Evolutionary conservation across 257 asterid genomes (phyloP), one percentile per base, ranked within the genome.

Genomic region (Capsicum pubescens): DNA sequence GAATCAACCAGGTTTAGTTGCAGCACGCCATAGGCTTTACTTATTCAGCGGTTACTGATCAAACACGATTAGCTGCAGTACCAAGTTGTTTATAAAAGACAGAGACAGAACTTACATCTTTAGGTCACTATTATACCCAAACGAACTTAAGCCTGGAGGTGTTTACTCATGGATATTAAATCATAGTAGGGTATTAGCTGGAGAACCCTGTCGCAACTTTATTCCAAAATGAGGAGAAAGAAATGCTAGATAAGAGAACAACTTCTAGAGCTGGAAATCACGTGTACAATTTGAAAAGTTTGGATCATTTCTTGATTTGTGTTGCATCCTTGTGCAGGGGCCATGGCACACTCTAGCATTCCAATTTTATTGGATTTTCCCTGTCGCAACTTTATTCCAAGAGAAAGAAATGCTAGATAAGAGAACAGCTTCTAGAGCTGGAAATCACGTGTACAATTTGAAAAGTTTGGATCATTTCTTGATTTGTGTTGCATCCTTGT

Each of bases 401-500:
- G 32, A 26, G 32, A 26, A 26, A 26, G 32, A 26, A 26, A 26
- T 26, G 32, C n/a, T 50, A 16, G 81, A 76, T 52, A 50, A 21
- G 61, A 76, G 4, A 48, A 21, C 14, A 76, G 44, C 63, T 52
- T 21, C 21, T 76, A 76, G n/a, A 76, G 46, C 48, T 76, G 61
- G 44, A 76, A 52, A 52, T 12, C 12, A 72, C 42, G 4, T 52
- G 12, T 50, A 50, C 46, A 50, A 26, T 26, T 76, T 26, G 81
- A 52, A 76, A 52, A 52, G 14, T 76, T 52, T 12, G 59, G 59
- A 66, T 36, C 9, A 26, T 26, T 72, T 72, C 59, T 48, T 21
- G 57, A 70, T 70, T 70, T 70, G 16, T 44, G 55, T 15, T 6
- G 1, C 54, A 69, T 70, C 79, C 79, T 70, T 70, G 58, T 50